Evolutionary conservation across 768 basidiomycete genomes (phyloP).

Genomic region (Macrolepiota albuminosa): DNA sequence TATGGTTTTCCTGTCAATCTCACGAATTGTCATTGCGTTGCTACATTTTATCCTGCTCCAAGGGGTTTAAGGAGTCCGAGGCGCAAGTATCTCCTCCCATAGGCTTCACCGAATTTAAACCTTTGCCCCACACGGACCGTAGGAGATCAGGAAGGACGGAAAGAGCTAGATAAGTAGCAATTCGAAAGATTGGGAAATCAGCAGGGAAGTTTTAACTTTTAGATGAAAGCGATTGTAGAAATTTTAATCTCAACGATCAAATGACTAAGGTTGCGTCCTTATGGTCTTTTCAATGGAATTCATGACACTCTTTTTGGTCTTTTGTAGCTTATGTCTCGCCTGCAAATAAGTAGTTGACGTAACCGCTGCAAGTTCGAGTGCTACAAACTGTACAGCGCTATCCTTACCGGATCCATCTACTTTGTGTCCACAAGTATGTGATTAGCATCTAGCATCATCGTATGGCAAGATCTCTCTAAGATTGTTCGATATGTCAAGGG

Average conservation of each 20-base stretch:
- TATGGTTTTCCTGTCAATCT: not conserved
- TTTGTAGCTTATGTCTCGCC: conserved; percentile 18
- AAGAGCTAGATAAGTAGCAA: not conserved
- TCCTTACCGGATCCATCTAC: conserved; percentile 48
- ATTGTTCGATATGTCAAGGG: not conserved
- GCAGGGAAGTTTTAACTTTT: not conserved
- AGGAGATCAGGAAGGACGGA: not conserved
- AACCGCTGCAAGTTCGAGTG: not conserved
- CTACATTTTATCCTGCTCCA: not conserved
- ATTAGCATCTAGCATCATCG: not conserved
- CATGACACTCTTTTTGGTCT: conserved; percentile 19
- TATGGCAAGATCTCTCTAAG: not conserved
- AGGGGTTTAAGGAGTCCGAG: not conserved
- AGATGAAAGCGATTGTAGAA: not conserved
- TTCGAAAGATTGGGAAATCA: not conserved
- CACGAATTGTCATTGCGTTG: not conserved
- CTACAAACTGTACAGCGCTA: conserved; percentile 29
- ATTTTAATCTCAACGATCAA: not conserved
- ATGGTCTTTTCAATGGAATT: conserved; percentile 16
- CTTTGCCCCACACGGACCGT: too few species aligned
- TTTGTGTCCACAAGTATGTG: conserved; percentile 48
- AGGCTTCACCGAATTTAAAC: not conserved
- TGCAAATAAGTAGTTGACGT: conserved; percentile 4
- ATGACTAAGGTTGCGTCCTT: not conserved
- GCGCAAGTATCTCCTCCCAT: not conserved